These are phyloP conservation scores for Fusarium penzigii DNA, from an alignment of 2,329 filamentous ascomycete species.

Conservation along the genomic window DNA sequence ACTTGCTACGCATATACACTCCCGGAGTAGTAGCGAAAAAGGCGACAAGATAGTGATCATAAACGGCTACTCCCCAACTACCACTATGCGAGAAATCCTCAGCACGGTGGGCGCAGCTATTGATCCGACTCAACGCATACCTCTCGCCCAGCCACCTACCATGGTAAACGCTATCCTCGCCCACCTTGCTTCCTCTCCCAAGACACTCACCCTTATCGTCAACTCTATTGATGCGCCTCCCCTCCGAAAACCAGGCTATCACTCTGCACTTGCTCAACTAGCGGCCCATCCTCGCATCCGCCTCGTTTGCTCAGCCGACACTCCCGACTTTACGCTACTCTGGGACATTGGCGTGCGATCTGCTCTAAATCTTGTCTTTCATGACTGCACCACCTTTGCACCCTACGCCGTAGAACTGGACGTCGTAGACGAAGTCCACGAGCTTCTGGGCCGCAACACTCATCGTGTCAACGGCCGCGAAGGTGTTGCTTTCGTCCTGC, in stretches of 20 bases:
- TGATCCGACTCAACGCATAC: constrained; percentile 48
- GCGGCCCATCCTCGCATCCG: constrained; percentile 71
- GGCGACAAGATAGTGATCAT: constrained; percentile 68
- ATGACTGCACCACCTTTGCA: constrained; percentile 90
- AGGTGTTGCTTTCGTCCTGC: constrained; percentile 87
- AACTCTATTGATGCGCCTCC: constrained; percentile 84
- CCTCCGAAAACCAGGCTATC: constrained; percentile 69
- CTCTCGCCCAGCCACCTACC: constrained; percentile 64
- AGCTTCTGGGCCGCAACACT: constrained; percentile 78
- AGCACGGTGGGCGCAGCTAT: constrained; percentile 68
- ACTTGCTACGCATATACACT: constrained; percentile 71
- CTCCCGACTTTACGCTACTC: constrained; percentile 80
- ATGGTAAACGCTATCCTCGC: constrained; percentile 68
- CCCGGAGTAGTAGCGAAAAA: constrained; percentile 31
- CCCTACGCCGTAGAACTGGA: constrained; percentile 74
- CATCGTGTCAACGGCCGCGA: constrained; percentile 84
- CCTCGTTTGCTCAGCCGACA: constrained; percentile 81
- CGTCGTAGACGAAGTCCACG: constrained; percentile 86
- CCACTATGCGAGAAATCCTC: constrained; percentile 69
- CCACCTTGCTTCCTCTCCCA: constrained; percentile 49
- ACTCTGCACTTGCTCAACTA: constrained; percentile 74
- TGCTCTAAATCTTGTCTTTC: constrained; percentile 83
- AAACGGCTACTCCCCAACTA: constrained; percentile 76
- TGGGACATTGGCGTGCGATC: constrained; percentile 89
- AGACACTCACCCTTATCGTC: constrained; percentile 67